phyloP scores from a whole-genome alignment of 805 yeast species.

The Cyberlindnera euphorbiiphila region DNA sequence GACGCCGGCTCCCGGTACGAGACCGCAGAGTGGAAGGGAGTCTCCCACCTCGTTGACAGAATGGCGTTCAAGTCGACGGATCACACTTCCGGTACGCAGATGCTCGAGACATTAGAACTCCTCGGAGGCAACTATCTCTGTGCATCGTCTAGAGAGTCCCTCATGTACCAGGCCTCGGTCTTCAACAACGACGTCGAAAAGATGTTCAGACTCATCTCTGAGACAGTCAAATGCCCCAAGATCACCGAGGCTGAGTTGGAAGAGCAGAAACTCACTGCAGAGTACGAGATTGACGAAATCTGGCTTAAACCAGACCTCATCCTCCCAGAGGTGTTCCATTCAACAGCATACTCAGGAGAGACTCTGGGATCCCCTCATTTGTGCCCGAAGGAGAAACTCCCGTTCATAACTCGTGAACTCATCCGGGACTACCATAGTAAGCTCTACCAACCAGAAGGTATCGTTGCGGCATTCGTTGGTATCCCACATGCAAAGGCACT shows the following conservation, averaged over 20 bases:
- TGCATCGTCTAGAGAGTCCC: constrained; percentile 84
- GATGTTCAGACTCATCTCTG: constrained; percentile 73
- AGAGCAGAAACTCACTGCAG: constrained; percentile 69
- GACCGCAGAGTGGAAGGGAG: constrained; percentile 54
- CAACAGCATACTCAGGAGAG: constrained; percentile 66
- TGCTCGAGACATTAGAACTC: constrained; percentile 70
- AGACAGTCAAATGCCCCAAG: constrained; percentile 71
- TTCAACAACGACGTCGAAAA: constrained; percentile 79
- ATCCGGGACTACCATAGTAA: constrained; percentile 57
- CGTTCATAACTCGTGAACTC: constrained; percentile 47
- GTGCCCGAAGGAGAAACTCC: constrained; percentile 70
- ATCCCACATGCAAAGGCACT: constrained; percentile 68
- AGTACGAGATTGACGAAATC: constrained; percentile 80
- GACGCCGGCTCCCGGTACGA: constrained; percentile 92
- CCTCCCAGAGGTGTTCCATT: constrained; percentile 86
- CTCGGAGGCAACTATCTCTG: constrained; percentile 95
- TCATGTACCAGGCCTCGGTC: constrained; percentile 92
- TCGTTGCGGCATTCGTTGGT: constrained; percentile 87
- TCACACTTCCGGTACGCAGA: constrained; percentile 54
- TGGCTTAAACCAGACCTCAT: constrained; percentile 79
- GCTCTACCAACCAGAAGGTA: constrained; percentile 73
- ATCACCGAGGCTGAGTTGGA: constrained; percentile 65
- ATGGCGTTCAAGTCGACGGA: constrained; percentile 76
- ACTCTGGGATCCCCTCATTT: constrained; percentile 84
- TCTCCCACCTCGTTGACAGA: constrained; percentile 81